Conservation (phyloP, 176 grass and related monocot genomes). For the Phoenix dactylifera region DNA sequence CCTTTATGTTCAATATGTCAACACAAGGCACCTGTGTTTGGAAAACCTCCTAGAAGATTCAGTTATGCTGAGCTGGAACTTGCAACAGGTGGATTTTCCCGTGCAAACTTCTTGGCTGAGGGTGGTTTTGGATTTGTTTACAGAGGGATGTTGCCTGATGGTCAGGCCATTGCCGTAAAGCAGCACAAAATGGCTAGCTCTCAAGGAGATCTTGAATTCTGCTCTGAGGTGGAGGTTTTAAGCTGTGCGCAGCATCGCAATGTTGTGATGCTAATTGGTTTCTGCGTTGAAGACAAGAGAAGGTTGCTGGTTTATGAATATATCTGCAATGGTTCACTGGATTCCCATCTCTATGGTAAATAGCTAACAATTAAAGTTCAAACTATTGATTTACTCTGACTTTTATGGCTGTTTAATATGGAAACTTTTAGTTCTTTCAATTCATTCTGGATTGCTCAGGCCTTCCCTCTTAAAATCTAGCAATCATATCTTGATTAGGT, state of each 20-base stretch:
- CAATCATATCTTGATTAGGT: no score
- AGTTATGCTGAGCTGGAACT: slow-evolving; percentile 85
- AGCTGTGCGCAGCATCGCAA: slow-evolving; percentile 98
- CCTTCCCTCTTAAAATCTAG: no score
- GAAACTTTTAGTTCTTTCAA: no score
- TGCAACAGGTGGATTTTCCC: slow-evolving; percentile 79
- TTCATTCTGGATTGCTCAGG: no score
- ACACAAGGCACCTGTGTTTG: slow-evolving; percentile 90
- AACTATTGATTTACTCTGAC: no score
- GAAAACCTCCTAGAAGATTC: slow-evolving; percentile 93
- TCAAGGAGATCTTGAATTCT: slow-evolving; percentile 92
- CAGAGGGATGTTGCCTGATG: slow-evolving; percentile 78
- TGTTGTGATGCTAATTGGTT: slow-evolving; percentile 98
- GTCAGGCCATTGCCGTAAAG: slow-evolving; percentile 94
- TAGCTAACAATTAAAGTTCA: background rate
- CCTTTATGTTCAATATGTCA: slow-evolving; percentile 94
- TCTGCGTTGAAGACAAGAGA: slow-evolving; percentile 93
- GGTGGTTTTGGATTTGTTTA: slow-evolving; percentile 99
- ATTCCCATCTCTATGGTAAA: slow-evolving; percentile 93
- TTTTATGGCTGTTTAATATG: no score
- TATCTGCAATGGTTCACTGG: slow-evolving; percentile 96
- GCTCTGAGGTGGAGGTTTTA: slow-evolving; percentile 94
- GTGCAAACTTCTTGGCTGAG: slow-evolving; percentile 96
- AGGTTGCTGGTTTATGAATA: slow-evolving; percentile 97
- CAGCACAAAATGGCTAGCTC: slow-evolving; percentile 96